Base-by-base conservation (phyloP, 495 filamentous ascomycete genomes). In the Glarea lozoyensis region DNA sequence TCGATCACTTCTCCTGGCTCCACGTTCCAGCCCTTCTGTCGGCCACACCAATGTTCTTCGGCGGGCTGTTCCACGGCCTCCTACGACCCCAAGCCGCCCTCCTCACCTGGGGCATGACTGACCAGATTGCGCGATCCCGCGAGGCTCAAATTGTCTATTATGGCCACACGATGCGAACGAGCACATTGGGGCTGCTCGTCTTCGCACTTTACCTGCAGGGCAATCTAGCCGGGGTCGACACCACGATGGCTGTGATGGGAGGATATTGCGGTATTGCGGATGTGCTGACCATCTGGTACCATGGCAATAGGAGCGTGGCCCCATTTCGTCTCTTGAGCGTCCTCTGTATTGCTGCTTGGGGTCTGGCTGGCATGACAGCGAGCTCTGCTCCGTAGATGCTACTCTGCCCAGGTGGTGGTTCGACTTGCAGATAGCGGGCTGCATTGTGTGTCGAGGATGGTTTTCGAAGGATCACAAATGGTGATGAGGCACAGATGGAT, bases 91-190 rank as follows among this genome's bases (percentile, higher is more conserved):
- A 49, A 30, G 45, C 34, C 13, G 40, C 58, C 45, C 57, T 65
- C 43, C 49, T 50, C 19, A 59, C 58, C 35, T 61, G 63, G 43
- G 60, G 57, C 40, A 49, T 63, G 12, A 61, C 62, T 1, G 34
- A 43, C 1, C 43, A 34, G 40, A 52, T 63, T 45, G 60, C 60
- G 22, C 31, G 38, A 16, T 43, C 57, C 10, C 47, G 50, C 12
- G 45, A 46, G 17, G 43, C 60, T 20, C 46, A 49, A 21, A 49
- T 57, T 2, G 52, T 62, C 38, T 58, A 62, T 49, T 37, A 55
- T 10, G 20, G 43, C 10, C 50, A 54, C 17, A 44, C 48, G n/a
- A 52, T 44, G 10, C 53, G 62, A 39, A 61, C 57, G 10, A 63
- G 50, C 25, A 50, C 49, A 13, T 30, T 63, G 2, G 62, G 62